phyloP scores from a whole-genome alignment of 2,329 filamentous ascomycete genomes.

The Talaromyces islandicus region DNA sequence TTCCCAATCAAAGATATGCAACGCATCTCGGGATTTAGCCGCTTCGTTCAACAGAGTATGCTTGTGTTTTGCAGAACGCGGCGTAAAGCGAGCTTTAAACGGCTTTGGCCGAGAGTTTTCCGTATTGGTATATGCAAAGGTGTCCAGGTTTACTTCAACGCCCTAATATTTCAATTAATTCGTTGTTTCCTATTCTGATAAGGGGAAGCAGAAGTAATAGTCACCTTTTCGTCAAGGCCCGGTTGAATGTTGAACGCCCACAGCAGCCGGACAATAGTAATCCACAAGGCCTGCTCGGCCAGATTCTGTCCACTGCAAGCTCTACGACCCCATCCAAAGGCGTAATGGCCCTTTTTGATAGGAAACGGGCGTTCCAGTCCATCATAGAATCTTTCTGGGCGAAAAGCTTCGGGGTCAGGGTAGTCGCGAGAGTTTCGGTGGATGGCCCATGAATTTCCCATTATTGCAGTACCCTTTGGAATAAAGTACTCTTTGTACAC shows the following conservation, averaged over 20 bases:
- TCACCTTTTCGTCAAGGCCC: background rate
- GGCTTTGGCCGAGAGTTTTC: background rate
- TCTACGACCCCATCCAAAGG: constrained; percentile 53
- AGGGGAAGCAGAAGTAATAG: background rate
- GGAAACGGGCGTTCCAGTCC: background rate
- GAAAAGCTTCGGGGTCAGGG: background rate
- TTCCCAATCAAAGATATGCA: background rate
- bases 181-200: background rate
- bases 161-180: background rate
- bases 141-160: background rate
- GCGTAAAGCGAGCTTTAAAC: background rate
- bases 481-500: constrained; percentile 40
- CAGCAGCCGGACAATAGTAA: constrained; percentile 55
- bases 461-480: constrained; percentile 39
- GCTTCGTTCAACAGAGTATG: background rate
- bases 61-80: background rate
- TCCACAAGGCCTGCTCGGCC: constrained; percentile 37
- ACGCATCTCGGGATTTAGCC: background rate
- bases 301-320: constrained; percentile 34
- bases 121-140: background rate
- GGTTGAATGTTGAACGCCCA: constrained; percentile 22
- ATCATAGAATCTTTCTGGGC: background rate
- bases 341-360: constrained; percentile 22
- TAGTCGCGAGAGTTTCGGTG: constrained; percentile 16
- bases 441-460: constrained; percentile 46